Conservation (phyloP, 306 rosid genomes). For the Ceratonia siliqua region DNA sequence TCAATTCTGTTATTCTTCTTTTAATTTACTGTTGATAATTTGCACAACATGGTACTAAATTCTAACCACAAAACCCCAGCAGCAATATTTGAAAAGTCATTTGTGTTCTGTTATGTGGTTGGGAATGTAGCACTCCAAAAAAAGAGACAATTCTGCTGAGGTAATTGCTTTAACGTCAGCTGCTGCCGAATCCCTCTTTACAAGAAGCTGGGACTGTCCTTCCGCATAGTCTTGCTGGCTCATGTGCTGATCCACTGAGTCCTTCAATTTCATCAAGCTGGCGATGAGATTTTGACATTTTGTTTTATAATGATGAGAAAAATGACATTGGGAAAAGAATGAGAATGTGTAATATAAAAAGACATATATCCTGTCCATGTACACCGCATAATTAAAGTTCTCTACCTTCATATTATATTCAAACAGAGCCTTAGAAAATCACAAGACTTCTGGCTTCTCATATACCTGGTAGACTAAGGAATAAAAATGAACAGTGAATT, state of each 20-base stretch:
- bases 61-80: slow-evolving; percentile 16
- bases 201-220: background rate
- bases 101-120: slow-evolving; percentile 20
- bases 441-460: background rate
- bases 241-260: background rate
- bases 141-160: slow-evolving; percentile 21
- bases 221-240: background rate
- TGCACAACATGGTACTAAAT: too few relatives aligned
- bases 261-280: background rate
- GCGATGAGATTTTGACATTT: background rate
- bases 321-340: background rate
- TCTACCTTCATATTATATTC: background rate
- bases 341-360: background rate
- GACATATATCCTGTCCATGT: background rate
- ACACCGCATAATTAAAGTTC: background rate
- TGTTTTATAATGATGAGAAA: background rate
- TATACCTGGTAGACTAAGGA: background rate
- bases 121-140: background rate
- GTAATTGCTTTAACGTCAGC: slow-evolving; percentile 13
- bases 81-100: background rate
- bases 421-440: background rate
- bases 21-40: too few relatives aligned
- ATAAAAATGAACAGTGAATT: background rate
- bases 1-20: too few relatives aligned
- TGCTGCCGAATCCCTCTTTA: slow-evolving; percentile 5